Conservation (phyloP, 306 rosid species). For the Trifolium subterraneum region DNA sequence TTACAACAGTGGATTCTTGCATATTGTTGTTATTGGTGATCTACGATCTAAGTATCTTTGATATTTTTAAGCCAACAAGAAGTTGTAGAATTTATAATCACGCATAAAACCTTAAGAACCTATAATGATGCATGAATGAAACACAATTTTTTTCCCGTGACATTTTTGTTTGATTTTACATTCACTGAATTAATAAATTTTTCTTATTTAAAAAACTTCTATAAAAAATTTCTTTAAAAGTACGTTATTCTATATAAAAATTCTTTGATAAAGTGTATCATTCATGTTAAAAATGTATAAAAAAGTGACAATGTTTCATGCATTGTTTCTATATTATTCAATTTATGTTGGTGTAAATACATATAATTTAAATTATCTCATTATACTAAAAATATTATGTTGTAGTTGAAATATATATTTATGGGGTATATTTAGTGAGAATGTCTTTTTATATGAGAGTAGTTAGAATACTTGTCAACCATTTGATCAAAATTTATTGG, state of each 20-base stretch:
- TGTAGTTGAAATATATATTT: no score
- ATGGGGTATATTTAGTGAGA: no score
- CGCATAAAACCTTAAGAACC: not conserved
- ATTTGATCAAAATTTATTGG: no score
- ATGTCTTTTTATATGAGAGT: no score
- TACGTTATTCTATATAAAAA: no score
- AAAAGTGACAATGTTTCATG: not conserved
- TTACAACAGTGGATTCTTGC: conserved; percentile 36
- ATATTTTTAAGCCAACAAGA: not conserved
- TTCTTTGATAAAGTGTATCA: not conserved
- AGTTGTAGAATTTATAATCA: not conserved
- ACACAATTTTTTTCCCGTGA: not conserved
- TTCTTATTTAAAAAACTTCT: not conserved
- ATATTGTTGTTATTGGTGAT: not conserved
- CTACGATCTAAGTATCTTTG: not conserved
- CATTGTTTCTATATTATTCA: no score
- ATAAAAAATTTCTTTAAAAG: no score
- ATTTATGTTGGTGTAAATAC: not conserved
- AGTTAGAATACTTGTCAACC: no score
- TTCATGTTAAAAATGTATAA: not conserved
- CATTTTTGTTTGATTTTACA: not conserved
- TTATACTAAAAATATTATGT: no score
- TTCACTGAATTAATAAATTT: not conserved
- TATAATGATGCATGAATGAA: not conserved
- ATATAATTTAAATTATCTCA: not conserved